A percentile compares a stretch with the other conserved stretches of the same genome.
Evolutionary conservation across 352 stramenopile species (phyloP).

Genomic region (Globisporangium carolinianum): DNA sequence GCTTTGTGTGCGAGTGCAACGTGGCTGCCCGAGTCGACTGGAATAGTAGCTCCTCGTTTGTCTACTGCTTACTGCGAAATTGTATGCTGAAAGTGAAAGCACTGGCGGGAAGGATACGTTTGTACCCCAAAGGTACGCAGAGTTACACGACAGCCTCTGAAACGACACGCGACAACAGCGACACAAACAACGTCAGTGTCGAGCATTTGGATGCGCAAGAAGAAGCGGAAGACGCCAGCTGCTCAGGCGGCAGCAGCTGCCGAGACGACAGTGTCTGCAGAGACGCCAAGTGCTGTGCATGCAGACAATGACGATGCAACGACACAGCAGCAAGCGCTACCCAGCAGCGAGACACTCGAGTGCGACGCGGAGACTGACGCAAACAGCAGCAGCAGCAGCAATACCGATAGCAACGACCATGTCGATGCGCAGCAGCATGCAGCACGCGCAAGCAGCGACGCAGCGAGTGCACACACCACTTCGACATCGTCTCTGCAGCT

Average conservation of each 20-base stretch:
- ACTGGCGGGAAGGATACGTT: background rate
- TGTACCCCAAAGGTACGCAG: background rate
- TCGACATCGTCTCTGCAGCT: background rate
- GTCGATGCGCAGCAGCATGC: too few relatives aligned
- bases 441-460: too few relatives aligned
- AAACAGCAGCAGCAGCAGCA: too few relatives aligned
- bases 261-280: background rate
- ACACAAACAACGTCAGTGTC: background rate
- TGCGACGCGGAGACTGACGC: too few relatives aligned
- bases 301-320: too few relatives aligned
- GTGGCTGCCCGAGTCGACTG: background rate
- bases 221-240: conserved; percentile 7
- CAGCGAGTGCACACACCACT: too few relatives aligned
- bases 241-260: background rate
- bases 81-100: background rate
- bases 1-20: background rate
- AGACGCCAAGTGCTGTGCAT: too few relatives aligned
- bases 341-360: background rate
- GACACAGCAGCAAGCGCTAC: background rate
- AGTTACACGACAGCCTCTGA: background rate
- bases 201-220: conserved; percentile 6
- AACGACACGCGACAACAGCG: background rate
- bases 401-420: too few relatives aligned
- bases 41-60: background rate
- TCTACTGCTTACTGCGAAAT: too few relatives aligned